Base-by-base conservation (phyloP, 2,329 filamentous ascomycete genomes). In the Aspergillus fumigatus region DNA sequence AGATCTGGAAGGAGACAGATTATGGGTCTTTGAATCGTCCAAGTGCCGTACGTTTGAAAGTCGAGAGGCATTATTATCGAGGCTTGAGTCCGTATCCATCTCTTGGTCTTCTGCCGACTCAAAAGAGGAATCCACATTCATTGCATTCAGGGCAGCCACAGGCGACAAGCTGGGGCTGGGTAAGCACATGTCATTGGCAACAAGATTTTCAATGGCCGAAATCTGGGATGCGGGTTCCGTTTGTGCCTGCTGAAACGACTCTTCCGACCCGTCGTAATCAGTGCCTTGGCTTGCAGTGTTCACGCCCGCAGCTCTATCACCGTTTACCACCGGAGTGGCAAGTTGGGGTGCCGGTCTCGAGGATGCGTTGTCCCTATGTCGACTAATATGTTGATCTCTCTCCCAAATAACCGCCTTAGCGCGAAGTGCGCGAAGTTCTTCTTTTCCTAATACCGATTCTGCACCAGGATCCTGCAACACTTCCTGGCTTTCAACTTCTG, bases 151-250 rank as follows among this genome's bases (percentile, higher is more conserved):
- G 57, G 95, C 84, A 5, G 93, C 95, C 41, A 88, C 85, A 3
- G 94, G 94, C 26, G 94, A 99, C 55, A 99, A 77, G 67, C 94
- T 92, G 35, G 94, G 94, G 72, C 94, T 99, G 52, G 94, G 94
- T 59, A 99, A 80, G 74, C 91, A 97, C 62, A 90, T 91, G 78
- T 97, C 93, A 71, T 94, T 89, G 41, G 88, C 86, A 55, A 86
- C 84, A 54, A 88, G 82, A 49, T 86, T 88, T 66, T 92, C 87
- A 51, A 92, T 80, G 50, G 75, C 75, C 38, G 77, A 77, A 10
- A 82, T 77, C 45, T 69, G 70, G 19, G 70, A 64, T 4, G 60
- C 48, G 2, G 62, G 56, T 21, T 69, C 69, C 4, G 61, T 35
- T 8, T 59, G 57, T 19, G 55, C 57, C 27, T 58, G 59, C 41